These are phyloP conservation scores for Calonectria pteridis DNA, from an alignment of 2,329 filamentous ascomycete species.

Conservation along the genomic window DNA sequence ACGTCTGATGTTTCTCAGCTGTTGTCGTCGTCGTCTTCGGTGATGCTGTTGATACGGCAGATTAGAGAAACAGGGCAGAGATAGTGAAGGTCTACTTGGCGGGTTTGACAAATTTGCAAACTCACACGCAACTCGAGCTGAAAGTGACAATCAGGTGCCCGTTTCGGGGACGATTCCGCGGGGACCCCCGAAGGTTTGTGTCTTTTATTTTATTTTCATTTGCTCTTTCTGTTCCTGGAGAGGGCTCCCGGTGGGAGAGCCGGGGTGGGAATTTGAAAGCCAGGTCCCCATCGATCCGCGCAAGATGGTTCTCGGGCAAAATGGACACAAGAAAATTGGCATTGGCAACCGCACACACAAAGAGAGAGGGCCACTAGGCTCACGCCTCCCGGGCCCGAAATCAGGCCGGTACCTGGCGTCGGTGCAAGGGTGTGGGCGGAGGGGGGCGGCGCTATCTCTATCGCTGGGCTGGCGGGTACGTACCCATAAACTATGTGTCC, in stretches of 20 bases:
- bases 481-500: conserved; percentile 46
- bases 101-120: conserved; percentile 4
- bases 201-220: background rate
- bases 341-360: background rate
- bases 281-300: background rate
- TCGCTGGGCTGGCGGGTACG: conserved; percentile 34
- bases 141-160: background rate
- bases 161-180: background rate
- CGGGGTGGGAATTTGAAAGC: background rate
- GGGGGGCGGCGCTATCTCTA: conserved; percentile 39
- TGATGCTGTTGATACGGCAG: conserved; percentile 9
- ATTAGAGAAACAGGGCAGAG: conserved; percentile 4
- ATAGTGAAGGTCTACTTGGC: background rate
- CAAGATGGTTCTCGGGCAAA: background rate
- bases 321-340: background rate
- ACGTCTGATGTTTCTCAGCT: conserved; percentile 12
- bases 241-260: background rate
- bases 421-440: conserved; percentile 2
- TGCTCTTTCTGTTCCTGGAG: background rate
- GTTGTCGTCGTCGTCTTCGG: background rate
- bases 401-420: conserved; percentile 36
- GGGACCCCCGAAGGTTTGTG: conserved; percentile 17
- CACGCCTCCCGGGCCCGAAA: conserved; percentile 3
- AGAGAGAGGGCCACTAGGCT: background rate
- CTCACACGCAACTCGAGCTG: background rate